A percentile compares a stretch with the other conserved stretches of the same genome.
Evolutionary conservation across 805 yeast genomes (phyloP).

Genomic region (Candida bentonensis): DNA sequence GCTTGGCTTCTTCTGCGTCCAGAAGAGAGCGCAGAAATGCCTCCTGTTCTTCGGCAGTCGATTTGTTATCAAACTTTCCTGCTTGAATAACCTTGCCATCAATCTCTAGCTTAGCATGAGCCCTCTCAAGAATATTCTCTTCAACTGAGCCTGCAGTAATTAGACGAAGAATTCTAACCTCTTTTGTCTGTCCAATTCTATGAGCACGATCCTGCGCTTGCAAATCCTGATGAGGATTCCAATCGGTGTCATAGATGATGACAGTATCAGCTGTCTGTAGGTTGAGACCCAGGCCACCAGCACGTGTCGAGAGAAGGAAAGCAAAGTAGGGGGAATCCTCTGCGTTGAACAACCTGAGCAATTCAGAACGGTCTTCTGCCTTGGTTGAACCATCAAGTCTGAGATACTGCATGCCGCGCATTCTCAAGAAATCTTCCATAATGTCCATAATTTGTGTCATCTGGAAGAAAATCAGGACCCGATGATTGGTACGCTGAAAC

Average conservation of each 20-base stretch:
- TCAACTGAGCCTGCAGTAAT: conserved; percentile 90
- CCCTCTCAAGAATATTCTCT: conserved; percentile 84
- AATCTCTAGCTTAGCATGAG: conserved; percentile 83
- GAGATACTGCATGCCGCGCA: conserved; percentile 59
- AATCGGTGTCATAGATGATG: conserved; percentile 91
- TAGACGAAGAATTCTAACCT: conserved; percentile 80
- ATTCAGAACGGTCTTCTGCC: conserved; percentile 84
- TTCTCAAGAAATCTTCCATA: conserved; percentile 86
- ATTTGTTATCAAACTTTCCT: conserved; percentile 93
- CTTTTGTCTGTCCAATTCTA: conserved; percentile 95
- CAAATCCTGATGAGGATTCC: conserved; percentile 98
- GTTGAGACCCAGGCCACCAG: conserved; percentile 95
- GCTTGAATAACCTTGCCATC: conserved; percentile 98
- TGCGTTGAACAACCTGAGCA: conserved; percentile 70
- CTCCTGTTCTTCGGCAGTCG: conserved; percentile 94
- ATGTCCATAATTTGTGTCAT: conserved; percentile 99
- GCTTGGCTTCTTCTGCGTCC: conserved; percentile 64
- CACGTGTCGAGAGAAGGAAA: conserved; percentile 84
- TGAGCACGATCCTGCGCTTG: conserved; percentile 99
- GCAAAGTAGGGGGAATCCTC: conserved; percentile 77
- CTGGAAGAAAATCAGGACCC: conserved; percentile 87
- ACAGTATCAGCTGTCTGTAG: conserved; percentile 97
- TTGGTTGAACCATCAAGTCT: conserved; percentile 92
- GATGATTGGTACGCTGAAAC: conserved; percentile 70
- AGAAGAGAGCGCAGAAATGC: conserved; percentile 76